These are phyloP conservation scores for Pythium dissotocum DNA, from an alignment of 352 stramenopile genomes.

Conservation along the genomic window DNA sequence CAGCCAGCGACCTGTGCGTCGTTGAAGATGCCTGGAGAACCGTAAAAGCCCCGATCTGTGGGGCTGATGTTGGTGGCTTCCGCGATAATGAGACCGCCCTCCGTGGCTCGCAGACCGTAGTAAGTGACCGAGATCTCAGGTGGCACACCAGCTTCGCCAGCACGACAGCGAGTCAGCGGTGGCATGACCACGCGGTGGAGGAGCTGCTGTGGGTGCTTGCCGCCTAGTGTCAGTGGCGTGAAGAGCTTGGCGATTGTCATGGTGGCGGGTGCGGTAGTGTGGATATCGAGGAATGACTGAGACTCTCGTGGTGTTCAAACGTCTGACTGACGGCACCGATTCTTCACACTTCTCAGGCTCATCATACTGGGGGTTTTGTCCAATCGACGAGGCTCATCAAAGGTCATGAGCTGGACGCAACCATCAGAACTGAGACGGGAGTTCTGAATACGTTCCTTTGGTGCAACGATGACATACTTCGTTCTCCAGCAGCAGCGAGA, in stretches of 20 bases:
- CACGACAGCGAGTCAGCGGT: conserved; percentile 35
- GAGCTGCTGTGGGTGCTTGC: conserved; percentile 20
- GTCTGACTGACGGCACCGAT: no score
- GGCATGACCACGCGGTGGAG: conserved; percentile 44
- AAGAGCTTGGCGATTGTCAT: conserved; percentile 29
- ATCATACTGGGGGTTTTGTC: no score
- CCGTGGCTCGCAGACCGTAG: conserved; percentile 39
- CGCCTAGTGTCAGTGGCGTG: conserved; percentile 28
- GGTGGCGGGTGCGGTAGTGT: not conserved
- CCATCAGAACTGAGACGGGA: no score
- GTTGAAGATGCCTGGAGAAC: conserved; percentile 38
- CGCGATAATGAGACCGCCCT: conserved; percentile 42
- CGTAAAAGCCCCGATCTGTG: conserved; percentile 23
- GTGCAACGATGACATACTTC: no score
- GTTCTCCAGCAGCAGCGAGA: no score
- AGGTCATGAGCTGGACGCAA: no score
- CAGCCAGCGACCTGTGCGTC: conserved; percentile 38
- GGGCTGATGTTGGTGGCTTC: conserved; percentile 38
- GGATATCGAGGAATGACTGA: no score
- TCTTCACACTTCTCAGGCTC: no score
- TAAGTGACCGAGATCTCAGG: conserved; percentile 27
- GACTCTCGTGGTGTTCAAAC: no score
- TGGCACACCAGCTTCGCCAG: conserved; percentile 11
- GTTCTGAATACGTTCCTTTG: no score
- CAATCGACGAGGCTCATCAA: no score